Conservation (phyloP, 176 grass and related monocot species). For the Aegilops bicornis region DNA sequence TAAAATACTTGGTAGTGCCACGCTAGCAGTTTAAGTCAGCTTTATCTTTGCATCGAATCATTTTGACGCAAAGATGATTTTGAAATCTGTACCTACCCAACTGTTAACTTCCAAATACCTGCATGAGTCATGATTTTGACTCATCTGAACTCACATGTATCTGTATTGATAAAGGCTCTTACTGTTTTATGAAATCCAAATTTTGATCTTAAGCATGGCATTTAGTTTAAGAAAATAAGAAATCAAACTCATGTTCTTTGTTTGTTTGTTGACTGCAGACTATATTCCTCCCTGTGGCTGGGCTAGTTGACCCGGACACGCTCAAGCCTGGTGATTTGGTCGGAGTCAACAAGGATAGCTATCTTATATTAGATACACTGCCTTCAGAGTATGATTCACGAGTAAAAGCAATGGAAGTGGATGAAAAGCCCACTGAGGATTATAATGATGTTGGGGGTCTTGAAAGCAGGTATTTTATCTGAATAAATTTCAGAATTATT, state of each 20-base stretch:
- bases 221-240: background rate
- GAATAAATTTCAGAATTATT: background rate
- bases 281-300: slow-evolving; percentile 90
- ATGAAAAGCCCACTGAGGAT: slow-evolving; percentile 96
- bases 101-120: background rate
- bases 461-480: slow-evolving; percentile 73
- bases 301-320: slow-evolving; percentile 88
- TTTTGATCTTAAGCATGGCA: background rate
- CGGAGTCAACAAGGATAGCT: slow-evolving; percentile 94
- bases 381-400: slow-evolving; percentile 91
- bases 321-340: slow-evolving; percentile 93
- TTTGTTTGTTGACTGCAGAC: slow-evolving; percentile 44
- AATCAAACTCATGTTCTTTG: background rate
- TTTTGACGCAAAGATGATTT: background rate
- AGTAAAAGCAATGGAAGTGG: slow-evolving; percentile 93
- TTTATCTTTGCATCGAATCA: background rate
- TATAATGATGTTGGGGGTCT: slow-evolving; percentile 97
- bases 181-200: background rate
- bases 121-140: background rate
- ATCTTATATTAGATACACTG: slow-evolving; percentile 89
- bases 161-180: background rate
- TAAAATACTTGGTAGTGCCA: background rate
- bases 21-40: background rate
- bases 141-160: background rate
- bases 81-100: background rate